phyloP scores from a whole-genome alignment of 768 basidiomycete genomes.

The Termitomyces sp. region DNA sequence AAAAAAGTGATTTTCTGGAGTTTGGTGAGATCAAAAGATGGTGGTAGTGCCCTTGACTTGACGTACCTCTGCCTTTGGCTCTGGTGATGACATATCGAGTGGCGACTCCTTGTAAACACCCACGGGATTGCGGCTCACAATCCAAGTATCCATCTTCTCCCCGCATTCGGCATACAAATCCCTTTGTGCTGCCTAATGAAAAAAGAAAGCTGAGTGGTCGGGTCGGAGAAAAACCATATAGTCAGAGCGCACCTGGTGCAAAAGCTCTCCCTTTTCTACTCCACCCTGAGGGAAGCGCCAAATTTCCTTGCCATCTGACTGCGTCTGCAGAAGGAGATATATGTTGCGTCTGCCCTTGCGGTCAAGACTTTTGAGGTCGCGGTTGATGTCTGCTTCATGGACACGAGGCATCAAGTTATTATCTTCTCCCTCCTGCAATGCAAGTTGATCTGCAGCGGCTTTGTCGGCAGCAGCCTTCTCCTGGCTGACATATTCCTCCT shows the following conservation, averaged over 20 bases:
- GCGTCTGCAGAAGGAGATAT: constrained; percentile 72
- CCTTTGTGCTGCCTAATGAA: constrained; percentile 62
- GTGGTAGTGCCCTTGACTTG: neutral
- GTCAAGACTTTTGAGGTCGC: constrained; percentile 73
- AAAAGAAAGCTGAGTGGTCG: neutral
- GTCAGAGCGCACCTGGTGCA: constrained; percentile 63
- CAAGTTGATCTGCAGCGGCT: constrained; percentile 53
- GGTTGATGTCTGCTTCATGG: constrained; percentile 52
- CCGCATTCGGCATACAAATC: constrained; percentile 72
- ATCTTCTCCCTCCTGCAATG: constrained; percentile 52
- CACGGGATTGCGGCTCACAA: constrained; percentile 86
- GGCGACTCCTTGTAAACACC: constrained; percentile 61
- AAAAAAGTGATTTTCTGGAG: constrained; percentile 75
- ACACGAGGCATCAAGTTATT: constrained; percentile 58
- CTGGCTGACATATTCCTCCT: constrained; percentile 35
- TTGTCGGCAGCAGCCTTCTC: constrained; percentile 47
- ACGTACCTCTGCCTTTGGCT: constrained; percentile 32
- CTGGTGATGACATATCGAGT: constrained; percentile 19
- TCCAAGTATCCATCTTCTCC: constrained; percentile 85
- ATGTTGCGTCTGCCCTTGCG: constrained; percentile 81
- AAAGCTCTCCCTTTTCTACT: constrained; percentile 55
- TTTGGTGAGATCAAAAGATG: neutral
- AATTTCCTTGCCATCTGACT: constrained; percentile 38
- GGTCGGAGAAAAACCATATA: neutral
- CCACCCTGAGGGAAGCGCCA: constrained; percentile 84